Base-by-base conservation (phyloP, 2,329 filamentous ascomycete species). In the Pseudogymnoascus sp. region DNA sequence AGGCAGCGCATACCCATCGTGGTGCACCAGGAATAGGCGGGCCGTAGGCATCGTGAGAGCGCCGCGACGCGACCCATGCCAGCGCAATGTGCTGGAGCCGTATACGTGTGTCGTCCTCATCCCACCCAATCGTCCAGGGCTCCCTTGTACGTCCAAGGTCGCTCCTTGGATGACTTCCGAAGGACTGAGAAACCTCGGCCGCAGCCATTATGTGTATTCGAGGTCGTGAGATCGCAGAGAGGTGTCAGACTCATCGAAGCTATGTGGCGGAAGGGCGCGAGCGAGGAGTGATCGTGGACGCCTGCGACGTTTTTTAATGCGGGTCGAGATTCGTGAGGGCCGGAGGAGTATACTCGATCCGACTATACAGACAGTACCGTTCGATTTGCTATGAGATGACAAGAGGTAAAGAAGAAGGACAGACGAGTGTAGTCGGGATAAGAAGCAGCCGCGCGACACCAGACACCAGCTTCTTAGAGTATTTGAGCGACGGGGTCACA, bases 81-180 rank as follows among this genome's bases (percentile, higher is more conserved):
- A 69, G 69, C 65, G 72, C 71, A 65, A 73, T 73, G 63, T 71
- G 64, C 67, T 66, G 69, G 69, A 73, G 71, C 72, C 70, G 71
- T 71, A 72, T 74, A 70, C 71, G 65, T 61, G 70, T 72, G 65
- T 69, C 69, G 62, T 71, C 68, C 62, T 79, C 77, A 79, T 72
- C 75, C 78, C 71, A 78, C 70, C 72, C 75, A 77, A 72, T 78
- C 75, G 68, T 78, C 74, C 68, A 73, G 71, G 65, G 75, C 75
- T 65, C 76, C 75, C 69, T 77, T 75, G 65, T 74, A 74, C 65
- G 74, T 73, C 65, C 74, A 75, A 70, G 77, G 70, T 68, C 75
- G 75, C 66, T 75, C 74, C 70, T 73, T 74, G 66, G 75, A 71
- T 65, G 74, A 74, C 71, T 72, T 71, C 65, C 74, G 75, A 66